phyloP scores from a whole-genome alignment of 2,329 filamentous ascomycete species.

The Sporothrix luriei region DNA sequence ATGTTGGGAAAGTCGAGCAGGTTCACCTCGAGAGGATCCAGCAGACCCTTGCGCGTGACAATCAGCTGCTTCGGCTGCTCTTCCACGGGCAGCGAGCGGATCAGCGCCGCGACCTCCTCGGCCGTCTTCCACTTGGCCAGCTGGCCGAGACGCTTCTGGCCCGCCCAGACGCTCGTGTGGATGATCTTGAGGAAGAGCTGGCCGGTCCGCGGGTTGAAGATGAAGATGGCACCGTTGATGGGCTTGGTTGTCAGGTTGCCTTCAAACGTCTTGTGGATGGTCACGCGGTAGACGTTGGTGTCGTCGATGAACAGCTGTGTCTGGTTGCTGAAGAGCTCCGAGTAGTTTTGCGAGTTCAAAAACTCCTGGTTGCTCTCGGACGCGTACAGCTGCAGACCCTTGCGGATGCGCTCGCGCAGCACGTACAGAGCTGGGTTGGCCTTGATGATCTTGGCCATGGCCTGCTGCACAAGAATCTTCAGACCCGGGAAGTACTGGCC shows the following conservation, averaged over 20 bases:
- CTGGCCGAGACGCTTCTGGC: conserved; percentile 97
- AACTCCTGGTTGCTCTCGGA: conserved; percentile 99
- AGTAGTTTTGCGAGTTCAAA: conserved; percentile 98
- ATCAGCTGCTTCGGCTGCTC: conserved; percentile 99
- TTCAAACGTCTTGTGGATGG: conserved; percentile 99
- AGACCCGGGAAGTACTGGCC: conserved; percentile 98
- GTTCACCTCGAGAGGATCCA: conserved; percentile 96
- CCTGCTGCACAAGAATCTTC: conserved; percentile 93
- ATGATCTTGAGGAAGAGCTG: conserved; percentile 99
- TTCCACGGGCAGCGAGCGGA: conserved; percentile 91
- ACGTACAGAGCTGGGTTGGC: conserved; percentile 97
- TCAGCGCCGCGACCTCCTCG: conserved; percentile 97
- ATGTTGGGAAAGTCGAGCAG: conserved; percentile 98
- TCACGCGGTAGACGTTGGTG: conserved; percentile 98
- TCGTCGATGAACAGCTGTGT: conserved; percentile 99
- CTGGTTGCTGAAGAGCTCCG: conserved; percentile 97
- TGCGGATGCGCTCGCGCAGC: conserved; percentile 93
- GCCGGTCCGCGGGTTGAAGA: conserved; percentile 98
- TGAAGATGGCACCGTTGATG: conserved; percentile 99
- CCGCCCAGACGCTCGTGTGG: conserved; percentile 98
- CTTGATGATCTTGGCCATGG: conserved; percentile 99
- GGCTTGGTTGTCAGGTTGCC: conserved; percentile 98
- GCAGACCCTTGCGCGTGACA: conserved; percentile 92
- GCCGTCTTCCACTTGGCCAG: conserved; percentile 99
- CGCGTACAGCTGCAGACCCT: conserved; percentile 95